Base-by-base conservation (phyloP, 2,329 filamentous ascomycete species). In the Capronia epimyces region DNA sequence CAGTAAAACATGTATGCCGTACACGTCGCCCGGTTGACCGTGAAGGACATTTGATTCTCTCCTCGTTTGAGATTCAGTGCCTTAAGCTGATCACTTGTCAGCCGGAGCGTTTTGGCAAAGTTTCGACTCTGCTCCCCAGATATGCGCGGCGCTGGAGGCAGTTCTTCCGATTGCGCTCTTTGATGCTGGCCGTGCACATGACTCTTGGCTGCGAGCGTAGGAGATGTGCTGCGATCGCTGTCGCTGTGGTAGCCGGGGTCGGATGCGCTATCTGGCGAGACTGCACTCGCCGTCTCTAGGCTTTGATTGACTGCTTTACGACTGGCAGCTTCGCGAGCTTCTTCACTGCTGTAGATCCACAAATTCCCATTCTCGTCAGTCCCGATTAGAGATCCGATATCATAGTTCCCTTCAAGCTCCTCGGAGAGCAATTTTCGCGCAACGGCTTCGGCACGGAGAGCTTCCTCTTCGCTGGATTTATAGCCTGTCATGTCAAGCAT, bases 321-420 rank as follows among this genome's bases (percentile, higher is more conserved):
- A 72, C 84, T 84, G 25, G 91, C 91, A 5, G 87, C 86, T 62
- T 93, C 86, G 65, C 96, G 97, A 20, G 93, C 89, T 64, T 95
- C 90, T 67, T 97, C 90, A 62, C 90, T 97, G 70, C 89, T 93
- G 72, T 98, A 98, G 60, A 98, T 97, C 91, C 93, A 97, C n/a
- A 98, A 76, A 63, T 98, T 98, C 5, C 93, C 93, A 53, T 93
- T 83, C 64, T 95, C 89, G 65, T 98, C 93, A 39, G 93, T 91
- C 10, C 90, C 93, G 62, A 98, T 95, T 24, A 98, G 76, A 1
- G 91, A 86, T 4, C 93, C 93, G 62, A 98, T 95, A 65, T 98
- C 93, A 67, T 96, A 96, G 65, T 91, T 89, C 18, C 90, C 93
- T 63, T 95, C 87, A 12, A 97, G 72, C 69, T 97, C 91, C 65